These are phyloP conservation scores for Pleurotus sapidus DNA, from an alignment of 768 basidiomycete species.

Conservation along the genomic window DNA sequence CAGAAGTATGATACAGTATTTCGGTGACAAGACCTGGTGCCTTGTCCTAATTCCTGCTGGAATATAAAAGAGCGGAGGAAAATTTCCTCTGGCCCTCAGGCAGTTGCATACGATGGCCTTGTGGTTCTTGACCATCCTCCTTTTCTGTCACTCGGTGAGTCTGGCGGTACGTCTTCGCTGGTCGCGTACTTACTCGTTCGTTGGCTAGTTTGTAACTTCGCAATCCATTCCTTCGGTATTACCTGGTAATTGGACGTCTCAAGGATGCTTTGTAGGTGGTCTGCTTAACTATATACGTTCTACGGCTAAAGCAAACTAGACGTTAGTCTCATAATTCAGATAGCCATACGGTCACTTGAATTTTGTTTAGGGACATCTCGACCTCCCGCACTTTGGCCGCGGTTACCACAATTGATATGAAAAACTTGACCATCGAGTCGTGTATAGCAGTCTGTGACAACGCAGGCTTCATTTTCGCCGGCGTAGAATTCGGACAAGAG, in stretches of 20 bases:
- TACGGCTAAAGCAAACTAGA: not conserved
- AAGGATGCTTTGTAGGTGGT: constrained; percentile 46
- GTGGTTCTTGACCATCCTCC: not conserved
- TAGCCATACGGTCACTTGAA: not conserved
- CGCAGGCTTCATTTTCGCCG: constrained; percentile 49
- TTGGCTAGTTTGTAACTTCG: constrained; percentile 1
- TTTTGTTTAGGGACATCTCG: constrained; percentile 28
- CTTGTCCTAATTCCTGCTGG: not conserved
- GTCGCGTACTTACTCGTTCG: not conserved
- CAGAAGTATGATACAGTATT: not conserved
- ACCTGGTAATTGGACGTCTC: constrained; percentile 41
- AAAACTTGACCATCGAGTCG: constrained; percentile 49
- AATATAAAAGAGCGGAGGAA: not conserved
- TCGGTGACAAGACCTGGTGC: not conserved
- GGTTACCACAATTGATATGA: constrained; percentile 33
- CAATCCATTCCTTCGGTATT: constrained; percentile 28
- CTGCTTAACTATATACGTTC: not conserved
- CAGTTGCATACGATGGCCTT: not conserved
- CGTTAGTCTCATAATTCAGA: not conserved
- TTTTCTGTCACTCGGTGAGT: not conserved
- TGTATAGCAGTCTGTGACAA: constrained; percentile 35
- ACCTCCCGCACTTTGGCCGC: constrained; percentile 52
- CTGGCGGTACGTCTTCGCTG: not conserved
- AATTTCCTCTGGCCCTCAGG: not conserved
- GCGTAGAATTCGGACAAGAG: constrained; percentile 60